Evolutionary conservation across 228 moss, liverwort and hornwort species (phyloP).

Genomic region (Sphagnum magellanicum): DNA sequence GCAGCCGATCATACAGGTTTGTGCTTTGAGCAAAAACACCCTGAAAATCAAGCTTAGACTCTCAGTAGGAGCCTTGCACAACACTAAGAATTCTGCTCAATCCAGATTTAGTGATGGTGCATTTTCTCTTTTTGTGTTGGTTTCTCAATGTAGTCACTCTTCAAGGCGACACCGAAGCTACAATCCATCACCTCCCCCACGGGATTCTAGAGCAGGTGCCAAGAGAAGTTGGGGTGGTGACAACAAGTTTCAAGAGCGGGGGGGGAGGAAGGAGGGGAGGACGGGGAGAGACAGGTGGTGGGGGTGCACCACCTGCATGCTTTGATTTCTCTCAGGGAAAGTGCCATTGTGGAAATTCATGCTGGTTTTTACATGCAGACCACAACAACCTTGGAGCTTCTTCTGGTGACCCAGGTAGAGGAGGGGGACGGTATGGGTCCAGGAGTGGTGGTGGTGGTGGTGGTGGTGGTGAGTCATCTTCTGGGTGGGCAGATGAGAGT

Average conservation of each 20-base stretch:
- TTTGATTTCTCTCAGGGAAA: constrained; percentile 48
- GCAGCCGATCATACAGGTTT: constrained; percentile 78
- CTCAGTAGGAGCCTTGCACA: no score
- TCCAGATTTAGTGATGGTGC: neutral
- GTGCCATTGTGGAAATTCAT: constrained; percentile 52
- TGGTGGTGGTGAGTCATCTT: constrained; percentile 13
- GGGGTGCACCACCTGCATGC: constrained; percentile 32
- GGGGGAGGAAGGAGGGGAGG: constrained; percentile 58
- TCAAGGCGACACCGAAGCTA: constrained; percentile 66
- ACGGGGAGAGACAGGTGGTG: constrained; percentile 19
- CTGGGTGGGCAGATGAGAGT: constrained; percentile 32
- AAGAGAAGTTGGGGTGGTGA: constrained; percentile 59
- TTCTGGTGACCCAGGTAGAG: constrained; percentile 30
- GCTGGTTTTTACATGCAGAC: constrained; percentile 60
- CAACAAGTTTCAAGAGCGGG: constrained; percentile 32
- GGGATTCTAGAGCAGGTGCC: constrained; percentile 57
- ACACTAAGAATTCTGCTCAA: no score
- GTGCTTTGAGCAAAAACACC: neutral
- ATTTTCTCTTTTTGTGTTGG: neutral
- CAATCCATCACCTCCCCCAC: constrained; percentile 55
- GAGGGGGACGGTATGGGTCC: constrained; percentile 23
- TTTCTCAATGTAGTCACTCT: constrained; percentile 38
- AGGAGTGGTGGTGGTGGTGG: constrained; percentile 7
- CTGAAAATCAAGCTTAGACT: no score
- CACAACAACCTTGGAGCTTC: constrained; percentile 32